Conservation (phyloP, 1,139 yeast species). For the Yamadazyma blattariae region DNA sequence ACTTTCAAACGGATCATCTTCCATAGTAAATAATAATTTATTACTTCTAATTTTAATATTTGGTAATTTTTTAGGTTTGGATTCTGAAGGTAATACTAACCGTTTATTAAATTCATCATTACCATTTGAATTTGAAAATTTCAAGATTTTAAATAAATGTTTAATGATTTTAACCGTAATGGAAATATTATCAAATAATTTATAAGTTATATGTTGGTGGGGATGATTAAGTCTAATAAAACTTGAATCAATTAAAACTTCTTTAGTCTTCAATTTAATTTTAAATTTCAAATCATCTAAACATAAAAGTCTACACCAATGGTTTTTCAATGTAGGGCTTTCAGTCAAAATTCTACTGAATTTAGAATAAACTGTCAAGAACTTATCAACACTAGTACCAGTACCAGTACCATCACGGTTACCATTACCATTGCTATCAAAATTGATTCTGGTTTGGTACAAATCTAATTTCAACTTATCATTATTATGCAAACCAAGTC, state of each 20-base stretch:
- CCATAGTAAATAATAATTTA: slow-evolving; percentile 49
- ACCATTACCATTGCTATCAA: no score
- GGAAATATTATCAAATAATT: slow-evolving; percentile 60
- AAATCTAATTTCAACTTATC: slow-evolving; percentile 49
- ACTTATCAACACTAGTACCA: no score
- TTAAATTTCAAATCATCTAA: slow-evolving; percentile 33
- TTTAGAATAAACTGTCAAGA: slow-evolving; percentile 26
- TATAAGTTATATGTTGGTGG: slow-evolving; percentile 55
- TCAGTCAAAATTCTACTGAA: slow-evolving; percentile 50
- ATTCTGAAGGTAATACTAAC: slow-evolving; percentile 31
- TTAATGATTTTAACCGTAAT: slow-evolving; percentile 53
- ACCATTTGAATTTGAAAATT: slow-evolving; percentile 19
- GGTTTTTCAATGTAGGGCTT: slow-evolving; percentile 45
- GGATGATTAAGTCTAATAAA: slow-evolving; percentile 42
- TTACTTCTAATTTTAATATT: slow-evolving; percentile 48
- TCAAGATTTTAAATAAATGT: slow-evolving; percentile 49
- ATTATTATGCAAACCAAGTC: slow-evolving; percentile 40
- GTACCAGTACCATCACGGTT: no score
- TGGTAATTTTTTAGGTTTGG: slow-evolving; percentile 51
- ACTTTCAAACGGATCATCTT: slow-evolving; percentile 87
- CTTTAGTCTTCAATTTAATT: slow-evolving; percentile 17
- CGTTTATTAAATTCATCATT: slow-evolving; percentile 12
- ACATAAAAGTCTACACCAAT: slow-evolving; percentile 53
- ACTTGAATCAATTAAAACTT: slow-evolving; percentile 10
- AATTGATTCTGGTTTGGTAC: slow-evolving; percentile 21